These are phyloP conservation scores for Alopecurus myosuroides DNA, from an alignment of 176 grass and related monocot genomes.

Conservation along the genomic window DNA sequence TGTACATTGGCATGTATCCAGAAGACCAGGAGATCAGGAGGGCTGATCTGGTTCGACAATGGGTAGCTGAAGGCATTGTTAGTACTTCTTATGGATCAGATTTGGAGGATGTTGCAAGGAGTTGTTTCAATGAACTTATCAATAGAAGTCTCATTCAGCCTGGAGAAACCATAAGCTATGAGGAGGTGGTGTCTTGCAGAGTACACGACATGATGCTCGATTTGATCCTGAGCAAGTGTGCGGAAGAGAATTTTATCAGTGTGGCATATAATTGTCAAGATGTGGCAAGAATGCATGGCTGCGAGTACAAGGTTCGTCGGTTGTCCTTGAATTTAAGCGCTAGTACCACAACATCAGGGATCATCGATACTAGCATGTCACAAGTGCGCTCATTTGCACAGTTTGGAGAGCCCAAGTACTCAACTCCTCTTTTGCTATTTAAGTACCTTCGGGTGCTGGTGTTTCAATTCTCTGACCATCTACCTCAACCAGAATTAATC, in stretches of 20 bases:
- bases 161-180: not conserved
- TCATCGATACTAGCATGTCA: not conserved
- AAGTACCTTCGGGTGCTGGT: not conserved
- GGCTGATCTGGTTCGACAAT: not conserved
- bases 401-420: not conserved
- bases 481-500: too few species aligned
- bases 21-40: not conserved
- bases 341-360: not conserved
- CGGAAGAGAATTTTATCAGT: not conserved
- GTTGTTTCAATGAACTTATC: not conserved
- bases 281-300: not conserved
- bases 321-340: not conserved
- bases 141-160: not conserved
- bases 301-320: not conserved
- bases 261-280: not conserved
- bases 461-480: not conserved
- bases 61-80: not conserved
- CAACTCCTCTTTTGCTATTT: not conserved
- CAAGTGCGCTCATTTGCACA: not conserved
- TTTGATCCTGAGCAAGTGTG: not conserved
- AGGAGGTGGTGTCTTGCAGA: not conserved
- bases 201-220: not conserved
- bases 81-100: not conserved
- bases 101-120: not conserved
- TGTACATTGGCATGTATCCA: not conserved